Evolutionary conservation across 805 yeast genomes (phyloP).

Genomic region (Nakazawaea pomicola): DNA sequence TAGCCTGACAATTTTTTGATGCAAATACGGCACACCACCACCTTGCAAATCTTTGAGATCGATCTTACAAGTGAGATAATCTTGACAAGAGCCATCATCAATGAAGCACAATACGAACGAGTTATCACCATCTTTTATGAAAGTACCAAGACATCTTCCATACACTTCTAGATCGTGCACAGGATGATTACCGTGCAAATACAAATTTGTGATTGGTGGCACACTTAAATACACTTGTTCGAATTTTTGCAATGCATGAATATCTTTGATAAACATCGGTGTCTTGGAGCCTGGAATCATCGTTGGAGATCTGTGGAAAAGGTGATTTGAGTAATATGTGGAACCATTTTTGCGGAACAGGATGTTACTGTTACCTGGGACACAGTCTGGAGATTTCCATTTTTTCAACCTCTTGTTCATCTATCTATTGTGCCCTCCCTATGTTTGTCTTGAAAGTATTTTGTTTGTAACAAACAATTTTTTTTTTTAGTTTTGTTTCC

Average conservation of each 20-base stretch:
- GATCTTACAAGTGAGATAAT: conserved; percentile 6
- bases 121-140: background rate
- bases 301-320: conserved; percentile 7
- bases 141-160: conserved; percentile 9
- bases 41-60: no score
- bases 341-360: background rate
- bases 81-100: conserved; percentile 11
- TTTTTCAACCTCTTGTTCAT: background rate
- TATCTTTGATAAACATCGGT: conserved; percentile 5
- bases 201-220: background rate
- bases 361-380: conserved; percentile 7
- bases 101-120: conserved; percentile 2
- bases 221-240: conserved; percentile 4
- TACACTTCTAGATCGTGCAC: background rate
- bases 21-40: background rate
- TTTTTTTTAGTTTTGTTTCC: no score
- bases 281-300: background rate
- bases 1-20: background rate
- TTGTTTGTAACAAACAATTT: no score
- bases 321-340: conserved; percentile 3
- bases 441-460: no score
- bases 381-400: background rate
- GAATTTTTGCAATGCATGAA: background rate
- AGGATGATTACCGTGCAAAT: conserved; percentile 6
- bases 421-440: no score